These are phyloP conservation scores for Aspergillus terreus DNA, from an alignment of 2,329 filamentous ascomycete species.

Conservation along the genomic window DNA sequence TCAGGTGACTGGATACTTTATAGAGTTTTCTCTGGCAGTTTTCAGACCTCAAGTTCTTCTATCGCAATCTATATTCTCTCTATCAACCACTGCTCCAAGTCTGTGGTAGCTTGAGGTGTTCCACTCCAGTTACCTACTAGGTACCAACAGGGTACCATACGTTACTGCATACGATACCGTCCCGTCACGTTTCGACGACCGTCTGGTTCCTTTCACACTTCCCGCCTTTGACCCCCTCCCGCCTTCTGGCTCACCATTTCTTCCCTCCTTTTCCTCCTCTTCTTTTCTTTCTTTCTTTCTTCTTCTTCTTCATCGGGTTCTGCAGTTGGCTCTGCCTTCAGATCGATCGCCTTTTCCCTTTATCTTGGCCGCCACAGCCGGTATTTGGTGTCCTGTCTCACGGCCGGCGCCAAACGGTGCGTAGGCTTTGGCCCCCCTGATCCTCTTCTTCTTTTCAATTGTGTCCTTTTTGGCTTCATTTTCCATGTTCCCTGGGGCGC, in stretches of 20 bases:
- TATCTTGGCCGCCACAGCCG: conserved; percentile 43
- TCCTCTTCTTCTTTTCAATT: conserved; percentile 16
- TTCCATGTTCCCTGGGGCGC: conserved; percentile 13
- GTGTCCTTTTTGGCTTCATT: conserved; percentile 12
- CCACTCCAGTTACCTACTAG: too few relatives aligned
- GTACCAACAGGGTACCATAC: too few relatives aligned
- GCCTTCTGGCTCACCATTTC: conserved; percentile 14
- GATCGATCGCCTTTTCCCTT: conserved; percentile 30
- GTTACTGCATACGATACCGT: background rate
- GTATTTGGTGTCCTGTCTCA: conserved; percentile 45
- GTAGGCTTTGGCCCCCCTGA: conserved; percentile 41
- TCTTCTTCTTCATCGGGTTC: conserved; percentile 20
- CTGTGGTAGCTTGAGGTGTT: too few relatives aligned
- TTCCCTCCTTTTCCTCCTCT: conserved; percentile 11
- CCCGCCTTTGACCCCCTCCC: conserved; percentile 3
- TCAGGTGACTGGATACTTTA: too few relatives aligned
- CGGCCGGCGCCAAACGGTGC: conserved; percentile 45
- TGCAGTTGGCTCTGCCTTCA: conserved; percentile 25
- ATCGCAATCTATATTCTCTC: too few relatives aligned
- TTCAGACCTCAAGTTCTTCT: too few relatives aligned
- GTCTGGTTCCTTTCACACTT: conserved; percentile 7
- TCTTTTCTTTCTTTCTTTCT: conserved; percentile 7
- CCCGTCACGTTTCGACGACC: background rate
- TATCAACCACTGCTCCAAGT: too few relatives aligned
- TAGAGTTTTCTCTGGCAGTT: too few relatives aligned